phyloP scores from a whole-genome alignment of 1,284 basidiomycete genomes.

The Tremellales sp. region DNA sequence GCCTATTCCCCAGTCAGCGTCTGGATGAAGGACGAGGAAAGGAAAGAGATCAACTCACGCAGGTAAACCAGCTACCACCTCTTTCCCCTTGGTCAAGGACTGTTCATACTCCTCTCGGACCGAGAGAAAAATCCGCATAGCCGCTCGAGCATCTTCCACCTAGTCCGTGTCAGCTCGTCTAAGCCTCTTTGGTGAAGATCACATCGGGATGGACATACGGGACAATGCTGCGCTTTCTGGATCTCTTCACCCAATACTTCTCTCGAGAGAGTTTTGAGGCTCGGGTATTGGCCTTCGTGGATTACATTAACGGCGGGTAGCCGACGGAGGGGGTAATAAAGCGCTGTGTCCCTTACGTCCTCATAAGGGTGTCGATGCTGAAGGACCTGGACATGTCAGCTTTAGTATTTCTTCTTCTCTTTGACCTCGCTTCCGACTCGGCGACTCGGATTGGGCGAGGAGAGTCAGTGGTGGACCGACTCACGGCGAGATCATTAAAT shows the following conservation, averaged over 20 bases:
- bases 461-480: constrained; percentile 13
- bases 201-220: constrained; percentile 28
- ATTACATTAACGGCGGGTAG: constrained; percentile 15
- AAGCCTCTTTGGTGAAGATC: background rate
- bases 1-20: background rate
- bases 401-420: background rate
- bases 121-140: constrained; percentile 37
- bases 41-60: constrained; percentile 7
- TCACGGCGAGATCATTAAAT: constrained; percentile 79
- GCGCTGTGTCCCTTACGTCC: constrained; percentile 53
- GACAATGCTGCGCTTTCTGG: constrained; percentile 46
- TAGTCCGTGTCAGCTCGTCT: constrained; percentile 6
- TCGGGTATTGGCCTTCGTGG: constrained; percentile 45
- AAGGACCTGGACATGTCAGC: constrained; percentile 38
- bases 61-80: constrained; percentile 33
- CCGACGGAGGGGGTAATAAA: constrained; percentile 50
- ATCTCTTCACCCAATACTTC: constrained; percentile 52
- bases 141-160: constrained; percentile 40
- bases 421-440: background rate
- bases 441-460: background rate
- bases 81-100: constrained; percentile 19
- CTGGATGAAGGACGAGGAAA: background rate
- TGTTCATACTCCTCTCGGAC: constrained; percentile 37
- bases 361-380: constrained; percentile 52
- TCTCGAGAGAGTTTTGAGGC: constrained; percentile 49